Conservation (phyloP, 2,329 filamentous ascomycete species). For the Calycina marina region DNA sequence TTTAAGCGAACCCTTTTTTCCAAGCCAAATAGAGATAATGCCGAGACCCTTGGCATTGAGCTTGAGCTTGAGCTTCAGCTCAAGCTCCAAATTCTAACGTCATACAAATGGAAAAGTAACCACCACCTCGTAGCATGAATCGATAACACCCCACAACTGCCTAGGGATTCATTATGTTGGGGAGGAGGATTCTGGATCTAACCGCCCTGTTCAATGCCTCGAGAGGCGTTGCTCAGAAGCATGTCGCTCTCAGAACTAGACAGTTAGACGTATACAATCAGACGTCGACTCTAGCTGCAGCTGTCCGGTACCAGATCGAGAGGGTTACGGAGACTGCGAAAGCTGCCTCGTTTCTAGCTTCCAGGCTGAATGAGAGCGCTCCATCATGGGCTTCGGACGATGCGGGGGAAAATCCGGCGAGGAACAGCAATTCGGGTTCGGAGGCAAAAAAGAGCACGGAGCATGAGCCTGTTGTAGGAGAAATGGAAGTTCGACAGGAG, state of each 20-base stretch:
- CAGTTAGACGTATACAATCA: constrained; percentile 48
- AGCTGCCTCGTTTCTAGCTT: constrained; percentile 43
- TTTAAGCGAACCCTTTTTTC: no score
- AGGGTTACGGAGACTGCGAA: constrained; percentile 44
- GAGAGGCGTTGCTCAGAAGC: constrained; percentile 49
- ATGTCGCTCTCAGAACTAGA: constrained; percentile 39
- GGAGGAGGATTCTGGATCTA: constrained; percentile 54
- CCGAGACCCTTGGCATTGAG: no score
- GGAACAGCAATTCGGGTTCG: constrained; percentile 6
- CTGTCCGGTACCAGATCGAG: constrained; percentile 45
- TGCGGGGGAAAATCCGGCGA: constrained; percentile 4
- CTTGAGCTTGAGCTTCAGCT: no score
- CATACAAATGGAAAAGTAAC: no score
- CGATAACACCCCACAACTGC: constrained; percentile 4
- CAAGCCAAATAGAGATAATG: no score
- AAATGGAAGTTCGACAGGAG: constrained; percentile 22
- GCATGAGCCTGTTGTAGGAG: constrained; percentile 21
- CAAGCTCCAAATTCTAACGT: no score
- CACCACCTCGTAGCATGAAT: no score
- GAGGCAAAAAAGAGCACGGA: no score
- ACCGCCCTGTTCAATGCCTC: constrained; percentile 57
- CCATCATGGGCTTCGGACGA: constrained; percentile 18
- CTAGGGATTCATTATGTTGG: constrained; percentile 28
- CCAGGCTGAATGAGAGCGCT: constrained; percentile 36
- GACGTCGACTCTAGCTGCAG: constrained; percentile 50